A percentile compares a stretch with the other conserved stretches of the same genome.
Evolutionary conservation across 306 rosid species (phyloP).

Genomic region (Aeschynomene evenia): DNA sequence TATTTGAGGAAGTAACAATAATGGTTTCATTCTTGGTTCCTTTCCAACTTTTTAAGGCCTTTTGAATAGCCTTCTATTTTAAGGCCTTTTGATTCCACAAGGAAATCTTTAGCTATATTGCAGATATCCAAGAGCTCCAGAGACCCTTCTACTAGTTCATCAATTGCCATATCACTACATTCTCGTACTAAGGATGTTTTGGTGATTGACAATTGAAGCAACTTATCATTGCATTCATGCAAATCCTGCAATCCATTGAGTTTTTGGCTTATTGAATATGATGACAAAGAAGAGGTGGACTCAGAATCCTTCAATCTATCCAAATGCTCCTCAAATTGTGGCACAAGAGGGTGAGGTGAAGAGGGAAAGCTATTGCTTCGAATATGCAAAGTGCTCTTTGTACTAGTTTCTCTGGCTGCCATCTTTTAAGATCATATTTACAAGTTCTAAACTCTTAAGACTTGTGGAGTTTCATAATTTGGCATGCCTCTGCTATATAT

Average conservation of each 20-base stretch:
- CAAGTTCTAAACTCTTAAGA: neutral
- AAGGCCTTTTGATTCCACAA: constrained; percentile 24
- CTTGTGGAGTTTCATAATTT: neutral
- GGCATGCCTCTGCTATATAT: neutral
- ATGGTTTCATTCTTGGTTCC: constrained; percentile 23
- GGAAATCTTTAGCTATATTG: constrained; percentile 1
- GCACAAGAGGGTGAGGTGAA: constrained; percentile 8
- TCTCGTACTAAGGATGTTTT: constrained; percentile 20
- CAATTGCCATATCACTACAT: neutral
- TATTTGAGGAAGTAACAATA: neutral
- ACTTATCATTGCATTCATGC: constrained; percentile 16
- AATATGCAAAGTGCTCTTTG: constrained; percentile 19
- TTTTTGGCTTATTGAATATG: constrained; percentile 1
- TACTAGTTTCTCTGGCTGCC: constrained; percentile 16
- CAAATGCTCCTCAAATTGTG: constrained; percentile 26
- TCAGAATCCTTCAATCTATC: constrained; percentile 29
- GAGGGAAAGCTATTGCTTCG: constrained; percentile 32
- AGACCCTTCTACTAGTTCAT: constrained; percentile 19
- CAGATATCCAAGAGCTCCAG: constrained; percentile 1
- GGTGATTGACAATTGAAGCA: constrained; percentile 24
- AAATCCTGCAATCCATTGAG: constrained; percentile 31
- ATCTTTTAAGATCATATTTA: neutral
- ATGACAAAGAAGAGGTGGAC: constrained; percentile 9
- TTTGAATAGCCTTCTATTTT: no score
- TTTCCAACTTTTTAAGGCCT: constrained; percentile 6